phyloP scores from a whole-genome alignment of 2,329 filamentous ascomycete species.

The Mycosphaerella sp. region DNA sequence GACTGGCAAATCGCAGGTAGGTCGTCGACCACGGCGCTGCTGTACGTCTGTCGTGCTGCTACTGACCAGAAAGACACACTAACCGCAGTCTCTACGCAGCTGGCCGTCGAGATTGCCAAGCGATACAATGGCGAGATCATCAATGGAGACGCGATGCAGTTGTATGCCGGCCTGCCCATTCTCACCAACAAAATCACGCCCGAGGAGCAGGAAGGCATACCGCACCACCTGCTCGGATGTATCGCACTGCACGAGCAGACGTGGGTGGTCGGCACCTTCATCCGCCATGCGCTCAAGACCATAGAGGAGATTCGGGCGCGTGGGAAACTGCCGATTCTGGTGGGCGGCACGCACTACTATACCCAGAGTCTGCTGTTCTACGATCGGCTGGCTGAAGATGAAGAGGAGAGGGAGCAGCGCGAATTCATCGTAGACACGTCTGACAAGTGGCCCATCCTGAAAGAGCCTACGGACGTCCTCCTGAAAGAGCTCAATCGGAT shows the following conservation, averaged over 20 bases:
- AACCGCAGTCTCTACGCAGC: constrained; percentile 48
- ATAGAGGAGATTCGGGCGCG: constrained; percentile 73
- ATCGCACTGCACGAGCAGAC: constrained; percentile 69
- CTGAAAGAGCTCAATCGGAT: constrained; percentile 67
- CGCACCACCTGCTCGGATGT: constrained; percentile 80
- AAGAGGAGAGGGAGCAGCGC: constrained; percentile 30
- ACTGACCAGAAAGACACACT: constrained; percentile 24
- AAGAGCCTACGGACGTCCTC: constrained; percentile 64
- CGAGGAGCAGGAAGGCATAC: constrained; percentile 69
- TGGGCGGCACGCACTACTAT: constrained; percentile 95
- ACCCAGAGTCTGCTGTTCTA: constrained; percentile 81
- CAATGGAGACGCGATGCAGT: constrained; percentile 97
- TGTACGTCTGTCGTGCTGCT: background rate
- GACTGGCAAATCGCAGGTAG: constrained; percentile 86
- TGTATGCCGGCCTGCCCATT: constrained; percentile 85
- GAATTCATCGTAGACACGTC: constrained; percentile 28
- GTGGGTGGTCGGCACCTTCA: constrained; percentile 78
- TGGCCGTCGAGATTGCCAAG: constrained; percentile 80
- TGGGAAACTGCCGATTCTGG: constrained; percentile 78
- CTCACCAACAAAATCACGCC: constrained; percentile 88
- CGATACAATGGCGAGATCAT: constrained; percentile 88
- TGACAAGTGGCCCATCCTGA: constrained; percentile 60
- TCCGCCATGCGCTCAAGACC: constrained; percentile 57
- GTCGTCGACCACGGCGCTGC: constrained; percentile 13
- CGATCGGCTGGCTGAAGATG: constrained; percentile 54